phyloP scores from a whole-genome alignment of 257 asterid genomes.

The Eustoma russellianum region DNA sequence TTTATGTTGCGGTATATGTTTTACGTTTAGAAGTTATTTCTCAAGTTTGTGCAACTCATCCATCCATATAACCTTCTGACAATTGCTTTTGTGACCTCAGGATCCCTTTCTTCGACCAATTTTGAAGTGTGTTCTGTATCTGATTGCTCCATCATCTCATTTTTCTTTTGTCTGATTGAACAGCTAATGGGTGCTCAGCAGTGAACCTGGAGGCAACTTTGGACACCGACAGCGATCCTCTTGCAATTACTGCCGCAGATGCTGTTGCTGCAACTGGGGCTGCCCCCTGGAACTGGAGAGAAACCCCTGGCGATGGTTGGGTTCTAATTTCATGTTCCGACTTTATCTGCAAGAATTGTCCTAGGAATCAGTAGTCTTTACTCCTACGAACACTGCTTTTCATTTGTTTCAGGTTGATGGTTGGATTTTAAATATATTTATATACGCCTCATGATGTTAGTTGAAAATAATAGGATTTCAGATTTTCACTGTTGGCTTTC shows the following conservation, averaged over 20 bases:
- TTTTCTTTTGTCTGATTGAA: not conserved
- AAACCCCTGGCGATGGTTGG: slow-evolving; percentile 18
- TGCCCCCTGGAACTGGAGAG: slow-evolving; percentile 98
- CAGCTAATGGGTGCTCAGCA: slow-evolving; percentile 68
- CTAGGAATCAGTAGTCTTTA: slow-evolving; percentile 3
- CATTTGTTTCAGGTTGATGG: no score
- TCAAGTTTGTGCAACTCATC: not conserved
- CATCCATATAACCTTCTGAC: not conserved
- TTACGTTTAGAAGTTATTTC: not conserved
- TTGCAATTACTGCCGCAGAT: slow-evolving; percentile 76
- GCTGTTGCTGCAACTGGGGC: slow-evolving; percentile 71
- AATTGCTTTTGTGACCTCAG: no score
- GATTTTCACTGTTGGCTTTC: no score
- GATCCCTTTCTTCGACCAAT: no score
- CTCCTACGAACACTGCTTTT: not conserved
- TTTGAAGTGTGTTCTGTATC: not conserved
- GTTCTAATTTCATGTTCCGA: not conserved
- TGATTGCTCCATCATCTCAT: not conserved
- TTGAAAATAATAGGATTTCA: no score
- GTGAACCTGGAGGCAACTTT: slow-evolving; percentile 62
- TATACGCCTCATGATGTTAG: not conserved
- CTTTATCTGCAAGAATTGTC: not conserved
- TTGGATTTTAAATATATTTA: no score
- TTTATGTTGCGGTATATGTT: not conserved
- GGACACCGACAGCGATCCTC: slow-evolving; percentile 92